These are phyloP conservation scores for Pseudopithomyces chartarum DNA, from an alignment of 2,329 filamentous ascomycete genomes.

Conservation along the genomic window DNA sequence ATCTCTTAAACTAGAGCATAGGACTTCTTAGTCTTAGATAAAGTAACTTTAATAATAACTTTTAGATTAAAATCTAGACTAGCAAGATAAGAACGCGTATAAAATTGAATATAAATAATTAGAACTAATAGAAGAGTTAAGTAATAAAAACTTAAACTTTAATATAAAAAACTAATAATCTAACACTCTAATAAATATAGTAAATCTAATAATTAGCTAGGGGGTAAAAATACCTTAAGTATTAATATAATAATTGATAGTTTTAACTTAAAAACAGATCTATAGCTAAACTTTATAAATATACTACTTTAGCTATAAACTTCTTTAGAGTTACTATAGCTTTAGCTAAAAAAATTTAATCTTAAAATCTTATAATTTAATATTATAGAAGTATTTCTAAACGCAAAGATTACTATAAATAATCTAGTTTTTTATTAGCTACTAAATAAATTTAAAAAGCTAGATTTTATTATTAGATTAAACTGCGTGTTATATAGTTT, in stretches of 20 bases:
- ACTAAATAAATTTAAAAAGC: not conserved
- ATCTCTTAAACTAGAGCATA: too few relatives aligned
- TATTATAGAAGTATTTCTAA: not conserved
- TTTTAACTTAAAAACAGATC: not conserved
- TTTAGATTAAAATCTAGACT: conserved; percentile 4
- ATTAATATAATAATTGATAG: not conserved
- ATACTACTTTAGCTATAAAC: not conserved
- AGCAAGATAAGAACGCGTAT: too few relatives aligned
- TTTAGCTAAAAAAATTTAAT: not conserved
- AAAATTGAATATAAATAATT: too few relatives aligned
- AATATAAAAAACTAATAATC: too few relatives aligned
- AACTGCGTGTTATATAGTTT: too few relatives aligned
- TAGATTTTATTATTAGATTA: too few relatives aligned
- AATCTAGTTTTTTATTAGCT: not conserved
- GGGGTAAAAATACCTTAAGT: not conserved
- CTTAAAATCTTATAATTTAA: not conserved
- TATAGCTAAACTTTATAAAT: not conserved
- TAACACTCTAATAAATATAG: too few relatives aligned
- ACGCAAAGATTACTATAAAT: not conserved
- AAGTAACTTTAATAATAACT: conserved; percentile 10
- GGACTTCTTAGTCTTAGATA: too few relatives aligned
- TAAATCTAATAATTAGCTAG: too few relatives aligned
- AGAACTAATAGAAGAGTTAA: too few relatives aligned
- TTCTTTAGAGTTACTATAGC: not conserved
- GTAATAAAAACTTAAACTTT: not conserved